Base-by-base conservation (phyloP, 2,329 filamentous ascomycete species). In the Penicillium sp. region DNA sequence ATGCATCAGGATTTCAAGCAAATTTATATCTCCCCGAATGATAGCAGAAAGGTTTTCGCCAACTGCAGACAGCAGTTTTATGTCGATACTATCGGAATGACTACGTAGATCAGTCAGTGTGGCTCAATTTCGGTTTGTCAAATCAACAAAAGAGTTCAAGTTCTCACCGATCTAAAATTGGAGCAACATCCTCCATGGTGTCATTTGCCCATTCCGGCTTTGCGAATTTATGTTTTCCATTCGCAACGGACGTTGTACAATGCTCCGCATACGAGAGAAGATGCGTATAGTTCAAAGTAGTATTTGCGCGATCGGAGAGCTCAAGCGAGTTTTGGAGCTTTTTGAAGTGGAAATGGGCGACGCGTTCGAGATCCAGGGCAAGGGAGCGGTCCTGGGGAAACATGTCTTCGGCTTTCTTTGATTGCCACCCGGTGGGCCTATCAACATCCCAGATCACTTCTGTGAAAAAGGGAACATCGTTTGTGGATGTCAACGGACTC, bases 1-100 rank as follows among this genome's bases (percentile, higher is more conserved):
- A 31, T 71, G 62, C 33, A 64, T 67, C 50, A 80, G 59, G 46
- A 73, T 67, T 54, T 79, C 77, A 8, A 79, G 67, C 54, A 77
- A 71, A 4, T 64, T 74, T 6, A 58, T 69, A 38, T 73, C 64
- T 3, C 71, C 73, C 0, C 68, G 65, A 12, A 81, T 63, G 1
- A 74, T 68, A 15, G 67, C 58, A 2, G 72, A 62, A 17, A 80
- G 60, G 27, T 71, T 65, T 40, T 76, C 70, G 1, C 77, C 71
- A n/a, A 69, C 63, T 43, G 41, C 57, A 3, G 35, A 31, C 33
- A 67, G 42, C 9, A 27, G 17, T 31, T 58, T 51, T 33, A 61
- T 33, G 25, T 67, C 65, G 23, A 62, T 46, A 4, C 33, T 58
- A 2, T 53, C 41, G 6, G 49, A 21, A 19, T 59, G 25, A 19